A percentile compares a stretch with the other conserved stretches of the same genome.
Conservation (phyloP, 441 rosid genomes). For the Corymbia citriodora region DNA sequence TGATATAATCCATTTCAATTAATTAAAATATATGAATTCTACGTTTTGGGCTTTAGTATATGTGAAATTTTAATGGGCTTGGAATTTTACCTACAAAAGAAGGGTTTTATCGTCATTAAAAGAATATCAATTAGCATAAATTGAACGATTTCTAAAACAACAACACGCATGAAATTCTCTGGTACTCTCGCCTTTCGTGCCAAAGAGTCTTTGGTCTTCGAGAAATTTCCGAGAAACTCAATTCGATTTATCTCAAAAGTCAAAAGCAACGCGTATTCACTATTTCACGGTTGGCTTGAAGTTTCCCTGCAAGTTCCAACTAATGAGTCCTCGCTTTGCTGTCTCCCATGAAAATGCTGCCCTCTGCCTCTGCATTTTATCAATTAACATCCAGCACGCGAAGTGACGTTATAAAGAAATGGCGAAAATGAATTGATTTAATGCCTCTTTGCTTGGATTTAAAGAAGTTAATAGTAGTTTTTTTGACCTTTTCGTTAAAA, state of each 20-base stretch:
- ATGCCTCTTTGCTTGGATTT: background rate
- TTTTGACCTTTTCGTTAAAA: background rate
- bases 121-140: background rate
- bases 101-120: background rate
- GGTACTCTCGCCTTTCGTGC: background rate
- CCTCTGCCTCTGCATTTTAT: too few species aligned
- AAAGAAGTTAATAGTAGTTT: background rate
- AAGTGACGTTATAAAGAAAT: background rate
- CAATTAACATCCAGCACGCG: background rate
- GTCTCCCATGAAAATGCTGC: too few species aligned
- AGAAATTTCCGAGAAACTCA: background rate
- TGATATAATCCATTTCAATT: too few species aligned
- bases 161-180: background rate
- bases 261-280: background rate
- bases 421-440: background rate
- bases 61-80: background rate
- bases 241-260: background rate
- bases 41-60: background rate
- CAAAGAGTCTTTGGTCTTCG: background rate
- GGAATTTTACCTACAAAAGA: background rate
- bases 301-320: background rate
- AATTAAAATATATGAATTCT: background rate
- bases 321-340: too few species aligned
- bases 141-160: background rate
- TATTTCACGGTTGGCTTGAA: background rate